phyloP scores from a whole-genome alignment of 2,329 filamentous ascomycete species.

The Aspergillus fructus region DNA sequence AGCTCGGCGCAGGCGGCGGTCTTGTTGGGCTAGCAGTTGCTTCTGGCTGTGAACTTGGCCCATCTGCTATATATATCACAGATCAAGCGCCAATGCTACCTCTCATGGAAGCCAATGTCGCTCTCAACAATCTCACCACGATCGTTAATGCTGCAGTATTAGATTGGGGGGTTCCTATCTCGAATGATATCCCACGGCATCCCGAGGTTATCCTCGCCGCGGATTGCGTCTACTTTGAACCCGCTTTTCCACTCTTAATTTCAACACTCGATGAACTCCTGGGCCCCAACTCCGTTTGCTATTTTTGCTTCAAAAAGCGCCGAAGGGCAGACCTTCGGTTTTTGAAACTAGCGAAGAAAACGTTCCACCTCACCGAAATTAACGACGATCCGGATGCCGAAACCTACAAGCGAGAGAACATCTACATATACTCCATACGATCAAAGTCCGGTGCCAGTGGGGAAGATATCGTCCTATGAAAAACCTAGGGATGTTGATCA shows the following conservation, averaged over 20 bases:
- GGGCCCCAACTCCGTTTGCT: constrained; percentile 63
- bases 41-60: constrained; percentile 53
- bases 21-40: constrained; percentile 70
- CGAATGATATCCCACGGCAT: constrained; percentile 42
- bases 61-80: constrained; percentile 68
- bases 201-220: constrained; percentile 88
- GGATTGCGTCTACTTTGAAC: constrained; percentile 97
- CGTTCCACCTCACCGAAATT: constrained; percentile 63
- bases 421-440: constrained; percentile 40
- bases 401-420: constrained; percentile 37
- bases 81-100: constrained; percentile 84
- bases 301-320: constrained; percentile 95
- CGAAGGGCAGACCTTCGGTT: constrained; percentile 77
- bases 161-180: constrained; percentile 66
- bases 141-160: constrained; percentile 68
- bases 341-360: constrained; percentile 67
- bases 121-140: constrained; percentile 69
- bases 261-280: constrained; percentile 74
- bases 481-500: neutral
- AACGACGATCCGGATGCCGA: constrained; percentile 52
- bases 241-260: constrained; percentile 84
- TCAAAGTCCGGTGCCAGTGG: constrained; percentile 18
- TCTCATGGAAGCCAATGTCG: constrained; percentile 83
- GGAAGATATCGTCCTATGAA: neutral
- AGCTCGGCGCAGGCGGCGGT: constrained; percentile 88